Evolutionary conservation across 2,329 filamentous ascomycete species (phyloP).

Genomic region (Penicillium sp.): DNA sequence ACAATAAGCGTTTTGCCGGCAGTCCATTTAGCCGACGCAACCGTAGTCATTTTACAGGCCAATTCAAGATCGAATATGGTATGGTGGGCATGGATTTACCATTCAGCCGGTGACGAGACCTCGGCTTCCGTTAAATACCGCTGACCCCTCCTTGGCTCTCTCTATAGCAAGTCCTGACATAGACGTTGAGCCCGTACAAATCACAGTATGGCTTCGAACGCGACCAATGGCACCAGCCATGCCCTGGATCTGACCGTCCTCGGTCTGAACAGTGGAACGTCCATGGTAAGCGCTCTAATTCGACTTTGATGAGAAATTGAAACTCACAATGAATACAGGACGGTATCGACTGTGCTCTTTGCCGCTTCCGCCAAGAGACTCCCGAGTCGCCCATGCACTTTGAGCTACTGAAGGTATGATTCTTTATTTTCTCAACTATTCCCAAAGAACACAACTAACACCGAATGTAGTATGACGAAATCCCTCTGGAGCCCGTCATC

Average conservation of each 20-base stretch:
- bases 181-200: neutral
- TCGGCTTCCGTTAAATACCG: neutral
- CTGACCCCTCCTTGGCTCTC: neutral
- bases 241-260: conserved; percentile 51
- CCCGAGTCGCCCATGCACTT: conserved; percentile 54
- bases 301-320: neutral
- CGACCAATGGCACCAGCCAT: conserved; percentile 18
- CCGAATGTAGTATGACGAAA: conserved; percentile 49
- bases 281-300: conserved; percentile 38
- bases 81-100: neutral
- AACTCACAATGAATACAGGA: conserved; percentile 29
- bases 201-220: conserved; percentile 12
- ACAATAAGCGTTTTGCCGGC: conserved; percentile 19
- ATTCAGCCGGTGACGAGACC: neutral
- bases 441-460: neutral
- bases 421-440: neutral
- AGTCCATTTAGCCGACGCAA: conserved; percentile 6
- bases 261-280: conserved; percentile 53
- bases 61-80: neutral
- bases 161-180: neutral
- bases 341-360: conserved; percentile 57
- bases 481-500: conserved; percentile 51
- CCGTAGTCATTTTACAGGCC: too few species aligned
- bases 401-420: conserved; percentile 44
- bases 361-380: conserved; percentile 52